Evolutionary conservation across 164 flowering plant species (phyloP).

Genomic region (Tetrastigma voinierianum): DNA sequence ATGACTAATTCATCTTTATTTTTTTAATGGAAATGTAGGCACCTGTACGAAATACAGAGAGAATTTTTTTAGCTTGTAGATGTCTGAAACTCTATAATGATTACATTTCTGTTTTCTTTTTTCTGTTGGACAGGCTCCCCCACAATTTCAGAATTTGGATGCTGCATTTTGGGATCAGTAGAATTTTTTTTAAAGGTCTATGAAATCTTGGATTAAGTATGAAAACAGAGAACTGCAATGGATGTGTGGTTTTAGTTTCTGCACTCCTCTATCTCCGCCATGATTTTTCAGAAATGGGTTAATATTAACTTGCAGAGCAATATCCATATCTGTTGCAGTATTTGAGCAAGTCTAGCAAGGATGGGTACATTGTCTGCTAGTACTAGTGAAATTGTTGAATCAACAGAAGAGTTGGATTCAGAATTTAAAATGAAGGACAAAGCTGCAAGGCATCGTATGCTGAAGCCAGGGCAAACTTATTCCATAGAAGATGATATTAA

Average conservation of each 20-base stretch:
- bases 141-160: conserved; percentile 28
- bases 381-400: conserved; percentile 67
- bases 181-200: neutral
- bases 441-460: conserved; percentile 15
- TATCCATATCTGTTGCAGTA: neutral
- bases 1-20: no score
- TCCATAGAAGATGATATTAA: conserved; percentile 65
- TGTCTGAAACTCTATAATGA: neutral
- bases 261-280: conserved; percentile 10
- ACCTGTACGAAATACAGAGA: no score
- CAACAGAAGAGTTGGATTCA: conserved; percentile 36
- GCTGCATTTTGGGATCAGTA: conserved; percentile 15
- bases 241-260: conserved; percentile 10
- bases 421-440: conserved; percentile 22
- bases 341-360: conserved; percentile 7
- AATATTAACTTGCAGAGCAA: conserved; percentile 7
- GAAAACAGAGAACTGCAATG: conserved; percentile 12
- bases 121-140: neutral
- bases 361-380: conserved; percentile 35
- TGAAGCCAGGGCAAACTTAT: conserved; percentile 27
- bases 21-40: no score
- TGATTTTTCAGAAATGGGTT: conserved; percentile 36
- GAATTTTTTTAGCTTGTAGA: neutral
- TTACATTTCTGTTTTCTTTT: no score
- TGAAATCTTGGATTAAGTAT: conserved; percentile 12